phyloP scores from a whole-genome alignment of 371 early-diverging fungal genomes.

The Neoconidiobolus thromboides region DNA sequence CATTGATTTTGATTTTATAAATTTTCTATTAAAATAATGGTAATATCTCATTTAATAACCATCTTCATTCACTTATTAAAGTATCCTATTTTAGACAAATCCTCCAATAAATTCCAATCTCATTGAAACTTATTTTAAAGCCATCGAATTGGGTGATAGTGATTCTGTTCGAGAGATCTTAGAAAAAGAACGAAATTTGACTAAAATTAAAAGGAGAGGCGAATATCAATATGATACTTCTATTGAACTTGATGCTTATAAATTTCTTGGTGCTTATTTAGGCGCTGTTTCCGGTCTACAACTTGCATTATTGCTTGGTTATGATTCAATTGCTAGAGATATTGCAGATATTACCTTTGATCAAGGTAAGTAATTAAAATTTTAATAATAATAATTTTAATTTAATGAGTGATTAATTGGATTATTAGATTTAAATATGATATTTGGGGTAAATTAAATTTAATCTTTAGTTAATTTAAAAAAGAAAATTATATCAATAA shows the following conservation, averaged over 20 bases:
- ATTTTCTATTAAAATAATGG: too few relatives aligned
- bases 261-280: constrained; percentile 17
- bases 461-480: not conserved
- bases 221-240: constrained; percentile 10
- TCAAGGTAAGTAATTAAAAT: constrained; percentile 19
- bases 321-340: constrained; percentile 35
- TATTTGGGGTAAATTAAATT: constrained; percentile 19
- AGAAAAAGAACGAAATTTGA: not conserved
- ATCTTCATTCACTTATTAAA: too few relatives aligned
- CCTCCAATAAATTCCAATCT: too few relatives aligned
- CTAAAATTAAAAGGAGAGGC: not conserved
- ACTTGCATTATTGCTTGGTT: constrained; percentile 27
- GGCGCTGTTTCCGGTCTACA: constrained; percentile 30
- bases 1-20: too few relatives aligned
- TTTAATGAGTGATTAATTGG: not conserved
- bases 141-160: not conserved
- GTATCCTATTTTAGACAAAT: too few relatives aligned
- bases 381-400: not conserved
- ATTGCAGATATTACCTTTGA: constrained; percentile 36
- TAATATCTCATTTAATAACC: too few relatives aligned
- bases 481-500: not conserved
- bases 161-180: constrained; percentile 1
- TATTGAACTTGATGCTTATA: constrained; percentile 17
- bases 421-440: constrained; percentile 19
- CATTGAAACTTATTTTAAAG: not conserved